These are phyloP conservation scores for Cadophora malorum DNA, from an alignment of 2,329 filamentous ascomycete genomes.

Conservation along the genomic window DNA sequence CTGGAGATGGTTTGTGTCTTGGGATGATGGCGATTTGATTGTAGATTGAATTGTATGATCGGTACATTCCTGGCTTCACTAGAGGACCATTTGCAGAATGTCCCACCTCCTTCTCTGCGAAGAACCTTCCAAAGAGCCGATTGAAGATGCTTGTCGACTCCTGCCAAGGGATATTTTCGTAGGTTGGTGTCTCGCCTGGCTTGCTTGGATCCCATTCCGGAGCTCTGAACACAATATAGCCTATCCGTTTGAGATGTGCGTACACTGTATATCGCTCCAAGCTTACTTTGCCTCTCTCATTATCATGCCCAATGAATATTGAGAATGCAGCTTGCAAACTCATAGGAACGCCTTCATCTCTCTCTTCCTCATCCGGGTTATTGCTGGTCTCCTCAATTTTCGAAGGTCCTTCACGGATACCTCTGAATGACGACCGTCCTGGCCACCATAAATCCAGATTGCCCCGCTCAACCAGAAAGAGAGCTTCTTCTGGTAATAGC, in stretches of 20 bases:
- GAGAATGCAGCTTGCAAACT: slow-evolving; percentile 91
- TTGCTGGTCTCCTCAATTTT: slow-evolving; percentile 47
- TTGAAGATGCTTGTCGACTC: slow-evolving; percentile 39
- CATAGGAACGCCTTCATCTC: slow-evolving; percentile 76
- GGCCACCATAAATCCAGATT: slow-evolving; percentile 90
- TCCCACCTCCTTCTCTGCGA: slow-evolving; percentile 36
- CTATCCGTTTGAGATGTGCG: slow-evolving; percentile 79
- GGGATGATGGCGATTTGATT: slow-evolving; percentile 76
- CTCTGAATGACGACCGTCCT: slow-evolving; percentile 54
- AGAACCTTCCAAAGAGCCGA: slow-evolving; percentile 43
- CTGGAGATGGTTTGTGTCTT: slow-evolving; percentile 64
- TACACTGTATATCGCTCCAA: slow-evolving; percentile 90
- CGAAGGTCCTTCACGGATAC: slow-evolving; percentile 40
- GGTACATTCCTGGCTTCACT: slow-evolving; percentile 67
- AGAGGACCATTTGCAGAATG: slow-evolving; percentile 58
- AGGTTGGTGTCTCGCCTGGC: slow-evolving; percentile 29
- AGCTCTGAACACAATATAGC: slow-evolving; percentile 81
- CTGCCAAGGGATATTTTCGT: slow-evolving; percentile 20
- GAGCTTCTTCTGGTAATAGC: slow-evolving; percentile 89
- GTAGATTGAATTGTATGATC: slow-evolving; percentile 75
- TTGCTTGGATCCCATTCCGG: slow-evolving; percentile 54
- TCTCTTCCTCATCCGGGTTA: slow-evolving; percentile 48
- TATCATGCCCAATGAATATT: slow-evolving; percentile 76
- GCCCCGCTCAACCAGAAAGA: slow-evolving; percentile 88
- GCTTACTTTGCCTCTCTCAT: slow-evolving; percentile 62